Evolutionary conservation across 495 filamentous ascomycete species (phyloP).

Genomic region (Trichoderma gamsii): DNA sequence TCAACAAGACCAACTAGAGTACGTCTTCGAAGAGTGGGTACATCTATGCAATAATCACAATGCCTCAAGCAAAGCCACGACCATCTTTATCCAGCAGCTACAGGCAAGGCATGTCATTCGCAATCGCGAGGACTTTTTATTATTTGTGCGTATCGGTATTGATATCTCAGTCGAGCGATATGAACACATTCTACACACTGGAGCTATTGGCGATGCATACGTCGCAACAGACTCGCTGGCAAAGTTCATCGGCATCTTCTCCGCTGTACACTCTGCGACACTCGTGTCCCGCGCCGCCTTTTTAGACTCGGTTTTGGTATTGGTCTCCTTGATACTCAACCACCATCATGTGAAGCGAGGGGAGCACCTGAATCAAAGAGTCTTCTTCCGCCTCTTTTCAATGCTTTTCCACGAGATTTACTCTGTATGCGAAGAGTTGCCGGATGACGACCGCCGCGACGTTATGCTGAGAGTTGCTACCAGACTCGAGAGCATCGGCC

Average conservation of each 20-base stretch:
- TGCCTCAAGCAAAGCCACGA: slow-evolving; percentile 61
- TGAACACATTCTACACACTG: slow-evolving; percentile 52
- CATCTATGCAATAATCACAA: slow-evolving; percentile 68
- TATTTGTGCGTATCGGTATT: slow-evolving; percentile 77
- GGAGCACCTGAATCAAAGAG: slow-evolving; percentile 76
- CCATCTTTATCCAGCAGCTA: slow-evolving; percentile 80
- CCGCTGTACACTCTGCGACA: slow-evolving; percentile 52
- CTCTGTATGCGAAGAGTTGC: slow-evolving; percentile 29
- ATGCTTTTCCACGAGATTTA: slow-evolving; percentile 64
- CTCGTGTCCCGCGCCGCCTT: slow-evolving; percentile 51
- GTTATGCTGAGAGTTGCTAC: slow-evolving; percentile 67
- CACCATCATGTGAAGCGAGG: slow-evolving; percentile 76
- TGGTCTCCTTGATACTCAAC: slow-evolving; percentile 75
- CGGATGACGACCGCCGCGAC: slow-evolving; percentile 54
- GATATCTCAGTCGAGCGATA: slow-evolving; percentile 71
- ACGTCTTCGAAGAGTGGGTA: slow-evolving; percentile 92
- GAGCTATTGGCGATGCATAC: slow-evolving; percentile 60
- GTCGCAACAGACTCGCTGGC: slow-evolving; percentile 77
- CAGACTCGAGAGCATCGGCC: slow-evolving; percentile 69
- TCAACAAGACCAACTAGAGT: slow-evolving; percentile 78
- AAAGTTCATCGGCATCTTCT: slow-evolving; percentile 70
- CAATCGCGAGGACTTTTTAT: slow-evolving; percentile 62
- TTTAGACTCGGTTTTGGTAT: slow-evolving; percentile 65
- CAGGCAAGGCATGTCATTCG: slow-evolving; percentile 64
- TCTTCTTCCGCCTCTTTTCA: slow-evolving; percentile 89